Base-by-base conservation (phyloP, 1,139 yeast species). In the Diutina mesorugosa region DNA sequence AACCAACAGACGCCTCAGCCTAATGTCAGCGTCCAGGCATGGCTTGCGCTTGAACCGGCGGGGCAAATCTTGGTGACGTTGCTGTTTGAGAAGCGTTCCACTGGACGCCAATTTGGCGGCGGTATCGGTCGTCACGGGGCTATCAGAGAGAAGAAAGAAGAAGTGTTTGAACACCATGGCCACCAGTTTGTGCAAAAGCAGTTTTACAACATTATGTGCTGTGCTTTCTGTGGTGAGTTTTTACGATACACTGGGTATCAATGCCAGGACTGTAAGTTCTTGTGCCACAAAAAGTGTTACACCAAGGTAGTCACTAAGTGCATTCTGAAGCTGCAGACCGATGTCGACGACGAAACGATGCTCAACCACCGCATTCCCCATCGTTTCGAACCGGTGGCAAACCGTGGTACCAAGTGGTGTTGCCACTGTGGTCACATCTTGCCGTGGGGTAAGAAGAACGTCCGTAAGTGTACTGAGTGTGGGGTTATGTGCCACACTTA, bases 111-210 rank as follows among this genome's bases (percentile, higher is more conserved):
- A 28, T 29, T 45, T 8, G 55, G 41, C 21, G 90, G 87, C 21
- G 90, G 89, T 0, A 80, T 93, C 60, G 98, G 97, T 26, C 96
- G 99, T 77, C 97, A 91, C 68, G 98, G 98, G 72, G 99, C 99
- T 59, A 93, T 93, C 62, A 86, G 97, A 65, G 95, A 90, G 70
- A 84, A 89, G 74, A 91, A 91, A 65, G 98, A 91, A 66, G 97
- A 91, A 65, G 90, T 93, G 1, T 90, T 84, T 67, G 97, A 91
- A 70, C 95, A 93, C 66, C 96, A 90, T 67, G 99, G 99, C 14
- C 99, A 93, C 72, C 95, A 90, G 69, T 93, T 93, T 73, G 95
- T 90, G 48, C 97, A 90, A 68, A 93, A 90, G 64, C 97, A 90
- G 67, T 90, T 93, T 67, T 93, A 93, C 77, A 90, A 89, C 64